These are phyloP conservation scores for Periconia sp. DNA, from an alignment of 2,329 filamentous ascomycete species.

Conservation along the genomic window DNA sequence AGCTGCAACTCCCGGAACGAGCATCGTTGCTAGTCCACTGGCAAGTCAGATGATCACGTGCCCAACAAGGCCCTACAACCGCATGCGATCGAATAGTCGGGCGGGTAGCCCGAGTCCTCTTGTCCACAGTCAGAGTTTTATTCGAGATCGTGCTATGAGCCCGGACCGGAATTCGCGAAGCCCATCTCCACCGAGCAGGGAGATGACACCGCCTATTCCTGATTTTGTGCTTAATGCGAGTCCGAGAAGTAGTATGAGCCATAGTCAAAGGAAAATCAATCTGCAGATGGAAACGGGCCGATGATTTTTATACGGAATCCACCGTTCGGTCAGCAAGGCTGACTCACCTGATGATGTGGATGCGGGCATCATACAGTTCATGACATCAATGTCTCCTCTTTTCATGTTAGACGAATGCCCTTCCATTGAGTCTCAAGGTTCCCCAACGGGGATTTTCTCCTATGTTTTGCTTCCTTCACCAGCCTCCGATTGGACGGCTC, in stretches of 20 bases:
- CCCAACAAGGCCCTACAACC: conserved; percentile 41
- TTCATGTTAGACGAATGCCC: too few species aligned
- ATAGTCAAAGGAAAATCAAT: conserved; percentile 32
- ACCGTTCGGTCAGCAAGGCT: too few species aligned
- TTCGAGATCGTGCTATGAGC: conserved; percentile 29
- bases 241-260: conserved; percentile 44
- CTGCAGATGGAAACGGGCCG: conserved; percentile 22
- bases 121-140: conserved; percentile 29
- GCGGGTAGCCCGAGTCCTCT: conserved; percentile 29
- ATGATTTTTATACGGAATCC: too few species aligned
- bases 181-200: conserved; percentile 43
- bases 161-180: conserved; percentile 29
- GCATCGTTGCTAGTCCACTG: conserved; percentile 72
- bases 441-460: too few species aligned
- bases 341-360: too few species aligned
- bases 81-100: conserved; percentile 44
- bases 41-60: conserved; percentile 66
- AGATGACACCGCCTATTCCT: conserved; percentile 50
- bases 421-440: too few species aligned
- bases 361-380: too few species aligned
- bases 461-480: too few species aligned
- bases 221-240: conserved; percentile 51
- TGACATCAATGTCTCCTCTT: too few species aligned
- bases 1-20: conserved; percentile 68
- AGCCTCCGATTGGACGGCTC: too few species aligned